Evolutionary conservation across 2,329 filamentous ascomycete species (phyloP).

Genomic region (Mycosphaerella sp.): DNA sequence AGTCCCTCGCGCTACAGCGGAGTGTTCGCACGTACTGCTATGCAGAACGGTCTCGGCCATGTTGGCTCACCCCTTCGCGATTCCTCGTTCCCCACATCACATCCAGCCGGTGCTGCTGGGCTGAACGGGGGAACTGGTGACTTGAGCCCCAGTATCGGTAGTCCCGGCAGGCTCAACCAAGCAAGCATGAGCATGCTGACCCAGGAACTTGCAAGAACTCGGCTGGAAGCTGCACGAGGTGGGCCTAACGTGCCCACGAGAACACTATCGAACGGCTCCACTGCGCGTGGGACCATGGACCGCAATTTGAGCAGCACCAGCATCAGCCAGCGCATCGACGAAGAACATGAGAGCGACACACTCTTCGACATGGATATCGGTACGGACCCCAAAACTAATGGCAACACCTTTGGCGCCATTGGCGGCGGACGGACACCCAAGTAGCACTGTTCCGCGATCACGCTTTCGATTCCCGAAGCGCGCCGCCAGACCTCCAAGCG

Average conservation of each 20-base stretch:
- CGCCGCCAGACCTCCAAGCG: too few relatives aligned
- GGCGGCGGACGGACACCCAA: conserved; percentile 18
- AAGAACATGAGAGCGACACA: conserved; percentile 17
- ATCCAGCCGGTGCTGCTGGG: conserved; percentile 11
- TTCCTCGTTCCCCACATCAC: conserved; percentile 29
- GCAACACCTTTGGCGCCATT: conserved; percentile 16
- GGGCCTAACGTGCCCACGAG: conserved; percentile 11
- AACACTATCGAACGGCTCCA: conserved; percentile 19
- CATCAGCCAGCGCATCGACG: conserved; percentile 22
- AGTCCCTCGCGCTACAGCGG: conserved; percentile 58
- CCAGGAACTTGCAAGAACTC: conserved; percentile 42
- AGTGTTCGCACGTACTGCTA: conserved; percentile 41
- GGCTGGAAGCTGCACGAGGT: conserved; percentile 33
- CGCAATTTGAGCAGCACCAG: conserved; percentile 21
- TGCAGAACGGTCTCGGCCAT: conserved; percentile 44
- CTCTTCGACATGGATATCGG: conserved; percentile 24
- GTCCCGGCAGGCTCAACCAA: conserved; percentile 49
- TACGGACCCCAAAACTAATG: conserved; percentile 8
- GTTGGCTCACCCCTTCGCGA: conserved; percentile 62
- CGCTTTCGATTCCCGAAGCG: neutral
- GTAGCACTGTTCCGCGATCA: conserved; percentile 1
- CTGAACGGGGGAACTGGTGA: conserved; percentile 20
- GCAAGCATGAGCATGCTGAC: conserved; percentile 57
- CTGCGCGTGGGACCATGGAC: conserved; percentile 20
- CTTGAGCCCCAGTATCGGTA: conserved; percentile 43